Percentiles rank a stretch among this genome's conserved stretches.
These are phyloP conservation scores for Strobilomyces dryophilus DNA, from an alignment of 768 basidiomycete species.

Conservation along the genomic window DNA sequence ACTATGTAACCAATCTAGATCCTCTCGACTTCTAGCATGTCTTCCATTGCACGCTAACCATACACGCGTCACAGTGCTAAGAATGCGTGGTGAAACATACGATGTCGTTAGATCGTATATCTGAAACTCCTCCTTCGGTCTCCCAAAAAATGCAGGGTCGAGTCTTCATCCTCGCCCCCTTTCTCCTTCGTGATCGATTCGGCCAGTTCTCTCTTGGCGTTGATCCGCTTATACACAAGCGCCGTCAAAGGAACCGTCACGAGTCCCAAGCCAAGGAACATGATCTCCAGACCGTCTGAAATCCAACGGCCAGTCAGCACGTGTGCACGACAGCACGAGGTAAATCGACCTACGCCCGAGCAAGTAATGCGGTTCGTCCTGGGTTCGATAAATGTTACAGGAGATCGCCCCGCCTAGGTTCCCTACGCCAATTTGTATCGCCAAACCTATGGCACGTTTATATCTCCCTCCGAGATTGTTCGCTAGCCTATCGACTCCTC, in stretches of 20 bases:
- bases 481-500: background rate
- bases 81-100: too few species aligned
- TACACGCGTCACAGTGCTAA: background rate
- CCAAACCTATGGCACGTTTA: background rate
- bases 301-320: background rate
- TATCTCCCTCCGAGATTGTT: constrained; percentile 1
- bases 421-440: constrained; percentile 1
- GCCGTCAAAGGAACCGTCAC: background rate
- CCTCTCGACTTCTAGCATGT: too few species aligned
- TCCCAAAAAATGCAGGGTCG: background rate
- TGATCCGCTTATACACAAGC: background rate
- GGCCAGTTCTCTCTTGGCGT: background rate
- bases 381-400: background rate
- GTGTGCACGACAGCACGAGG: background rate
- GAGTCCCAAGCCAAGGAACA: constrained; percentile 1
- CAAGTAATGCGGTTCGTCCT: background rate
- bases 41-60: background rate
- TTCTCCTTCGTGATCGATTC: background rate
- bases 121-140: background rate
- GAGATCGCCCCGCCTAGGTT: background rate
- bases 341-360: background rate
- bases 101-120: background rate
- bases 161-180: background rate
- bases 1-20: too few species aligned
- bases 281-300: background rate